A percentile compares a stretch with the other conserved stretches of the same genome.
Evolutionary conservation across 2,329 filamentous ascomycete genomes (phyloP).

Genomic region (Trichoderma arundinaceum): DNA sequence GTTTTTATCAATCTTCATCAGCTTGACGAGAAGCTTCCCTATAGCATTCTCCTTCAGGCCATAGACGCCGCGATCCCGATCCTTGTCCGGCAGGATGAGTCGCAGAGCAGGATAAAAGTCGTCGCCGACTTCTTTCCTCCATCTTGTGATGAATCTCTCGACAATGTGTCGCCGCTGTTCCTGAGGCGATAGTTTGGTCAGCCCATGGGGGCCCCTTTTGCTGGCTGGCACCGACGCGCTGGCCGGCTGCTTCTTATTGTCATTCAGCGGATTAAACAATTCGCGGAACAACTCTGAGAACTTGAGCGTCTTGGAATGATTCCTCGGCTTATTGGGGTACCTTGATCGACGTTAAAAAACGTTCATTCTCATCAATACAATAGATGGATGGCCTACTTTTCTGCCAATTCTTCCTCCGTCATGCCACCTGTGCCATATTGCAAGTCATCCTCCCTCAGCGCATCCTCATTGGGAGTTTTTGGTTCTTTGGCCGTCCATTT

Average conservation of each 20-base stretch:
- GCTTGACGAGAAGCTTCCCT: constrained; percentile 85
- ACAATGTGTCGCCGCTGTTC: constrained; percentile 83
- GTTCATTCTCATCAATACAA: no score
- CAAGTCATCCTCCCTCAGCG: constrained; percentile 56
- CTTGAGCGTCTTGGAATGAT: constrained; percentile 76
- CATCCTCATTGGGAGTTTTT: constrained; percentile 47
- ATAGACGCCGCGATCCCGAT: constrained; percentile 90
- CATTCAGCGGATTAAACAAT: constrained; percentile 80
- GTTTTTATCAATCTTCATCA: constrained; percentile 89
- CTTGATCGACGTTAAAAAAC: constrained; percentile 51
- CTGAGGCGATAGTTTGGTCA: constrained; percentile 67
- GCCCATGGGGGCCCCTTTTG: constrained; percentile 65
- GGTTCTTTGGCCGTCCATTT: constrained; percentile 16
- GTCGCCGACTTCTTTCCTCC: constrained; percentile 85
- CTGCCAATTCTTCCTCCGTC: constrained; percentile 51
- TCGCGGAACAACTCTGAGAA: constrained; percentile 80
- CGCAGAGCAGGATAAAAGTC: constrained; percentile 94
- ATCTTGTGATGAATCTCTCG: constrained; percentile 81
- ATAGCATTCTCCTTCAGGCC: constrained; percentile 92
- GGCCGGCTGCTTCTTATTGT: constrained; percentile 77
- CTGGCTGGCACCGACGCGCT: constrained; percentile 59
- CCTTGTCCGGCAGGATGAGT: constrained; percentile 89
- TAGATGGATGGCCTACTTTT: constrained; percentile 44
- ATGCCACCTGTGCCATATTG: constrained; percentile 54
- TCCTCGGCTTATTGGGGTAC: constrained; percentile 82